phyloP scores from a whole-genome alignment of 2,329 filamentous ascomycete species.

The Epicoccum nigrum region DNA sequence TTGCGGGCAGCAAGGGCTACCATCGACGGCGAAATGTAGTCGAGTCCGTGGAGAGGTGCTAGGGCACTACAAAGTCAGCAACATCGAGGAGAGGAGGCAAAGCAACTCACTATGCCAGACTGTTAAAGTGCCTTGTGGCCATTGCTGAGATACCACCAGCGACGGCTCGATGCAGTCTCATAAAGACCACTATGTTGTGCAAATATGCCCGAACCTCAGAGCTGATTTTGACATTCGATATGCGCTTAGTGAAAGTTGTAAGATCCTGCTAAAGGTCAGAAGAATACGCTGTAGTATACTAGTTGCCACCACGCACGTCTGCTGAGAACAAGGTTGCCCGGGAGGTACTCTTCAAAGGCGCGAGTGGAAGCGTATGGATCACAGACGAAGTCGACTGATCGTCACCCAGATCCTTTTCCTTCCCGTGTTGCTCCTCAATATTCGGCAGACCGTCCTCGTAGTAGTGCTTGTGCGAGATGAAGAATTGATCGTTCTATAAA shows the following conservation, averaged over 20 bases:
- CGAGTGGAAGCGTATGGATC: constrained; percentile 38
- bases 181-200: constrained; percentile 84
- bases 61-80: constrained; percentile 60
- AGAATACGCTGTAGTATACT: constrained; percentile 2
- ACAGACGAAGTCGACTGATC: constrained; percentile 46
- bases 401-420: constrained; percentile 32
- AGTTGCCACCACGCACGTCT: constrained; percentile 47
- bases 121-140: constrained; percentile 78
- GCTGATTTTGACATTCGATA: constrained; percentile 66
- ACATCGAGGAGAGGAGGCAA: neutral
- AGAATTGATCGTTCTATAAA: constrained; percentile 81
- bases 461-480: constrained; percentile 85
- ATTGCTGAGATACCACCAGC: constrained; percentile 76
- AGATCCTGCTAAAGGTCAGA: constrained; percentile 53
- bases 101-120: constrained; percentile 63
- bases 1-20: constrained; percentile 83
- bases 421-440: constrained; percentile 63
- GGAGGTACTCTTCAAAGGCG: constrained; percentile 20
- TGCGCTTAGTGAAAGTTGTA: constrained; percentile 63
- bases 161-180: constrained; percentile 87
- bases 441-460: constrained; percentile 74
- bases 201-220: constrained; percentile 83
- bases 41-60: constrained; percentile 78
- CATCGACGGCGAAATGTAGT: constrained; percentile 83
- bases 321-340: constrained; percentile 50